Evolutionary conservation across 306 rosid genomes (phyloP), one percentile per base, ranked within the genome.

Genomic region (Corylus americana): DNA sequence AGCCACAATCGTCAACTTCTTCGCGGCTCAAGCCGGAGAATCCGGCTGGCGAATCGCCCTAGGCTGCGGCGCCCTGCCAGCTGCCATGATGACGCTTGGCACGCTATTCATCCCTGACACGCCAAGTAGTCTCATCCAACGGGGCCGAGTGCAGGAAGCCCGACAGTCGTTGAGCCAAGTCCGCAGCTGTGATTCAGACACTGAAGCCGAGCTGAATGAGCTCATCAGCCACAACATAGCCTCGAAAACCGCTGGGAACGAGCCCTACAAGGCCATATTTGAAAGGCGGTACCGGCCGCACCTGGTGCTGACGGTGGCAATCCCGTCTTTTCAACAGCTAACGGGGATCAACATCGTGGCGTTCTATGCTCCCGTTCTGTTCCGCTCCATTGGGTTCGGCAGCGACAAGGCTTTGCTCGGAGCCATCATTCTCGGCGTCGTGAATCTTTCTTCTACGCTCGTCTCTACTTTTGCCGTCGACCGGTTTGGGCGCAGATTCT

Each of bases 241-340:
- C 17, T 2, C 44, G 18, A 62, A 62, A 62, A 18, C 69, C 9
- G 69, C 37, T 44, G 29, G 17, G 2, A 12, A 16, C 3, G 42
- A 29, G 35, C 69, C 69, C 0, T 62, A 62, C 44, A 62, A 62
- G 69, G 35, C 39, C 69, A 73, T 73, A 25, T 8, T 53, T 68
- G 8, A n/a, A 74, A 74, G 77, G 39, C 20, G 42, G 27, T 57
- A 55, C 48, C 50, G 77, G 67, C 77, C 77, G 10, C 77, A 74
- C 22, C 53, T 74, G 27, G 31, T 74, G 16, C 8, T 74, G 11
- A 39, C 77, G 6, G 45, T 11, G 6, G 10, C 18, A 2, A 74
- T 74, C 35, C 77, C 77, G 6, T 4, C 67, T 11, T 74, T 74
- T 48, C 77, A 74, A 17, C 77, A 74, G 67, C 16, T 74, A 12